Conservation (phyloP, 2,329 filamentous ascomycete species). For the Scytalidium sp. region DNA sequence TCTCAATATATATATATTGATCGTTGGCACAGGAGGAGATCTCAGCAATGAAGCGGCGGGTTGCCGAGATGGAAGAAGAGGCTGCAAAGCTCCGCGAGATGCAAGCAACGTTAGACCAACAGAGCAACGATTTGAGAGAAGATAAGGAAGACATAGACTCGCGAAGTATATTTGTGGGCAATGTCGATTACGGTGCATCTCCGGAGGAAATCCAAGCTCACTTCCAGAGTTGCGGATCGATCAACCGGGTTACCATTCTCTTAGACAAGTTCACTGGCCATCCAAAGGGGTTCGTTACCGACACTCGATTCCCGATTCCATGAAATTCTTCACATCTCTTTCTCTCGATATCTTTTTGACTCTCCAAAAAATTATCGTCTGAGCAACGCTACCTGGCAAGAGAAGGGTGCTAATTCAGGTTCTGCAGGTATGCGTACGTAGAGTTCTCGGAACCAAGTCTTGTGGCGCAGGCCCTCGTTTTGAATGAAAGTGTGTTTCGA, state of each 20-base stretch:
- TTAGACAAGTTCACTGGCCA: conserved; percentile 98
- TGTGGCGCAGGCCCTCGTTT: conserved; percentile 86
- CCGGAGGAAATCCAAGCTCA: conserved; percentile 98
- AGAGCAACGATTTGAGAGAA: conserved; percentile 78
- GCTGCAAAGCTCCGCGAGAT: conserved; percentile 83
- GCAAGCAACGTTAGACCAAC: conserved; percentile 82
- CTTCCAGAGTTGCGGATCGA: conserved; percentile 94
- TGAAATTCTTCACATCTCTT: conserved; percentile 3
- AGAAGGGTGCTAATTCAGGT: conserved; percentile 42
- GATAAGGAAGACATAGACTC: conserved; percentile 95
- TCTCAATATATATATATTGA: not conserved
- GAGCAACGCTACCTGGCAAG: conserved; percentile 55
- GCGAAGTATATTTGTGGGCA: conserved; percentile 96
- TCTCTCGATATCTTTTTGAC: not conserved
- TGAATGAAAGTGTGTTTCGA: conserved; percentile 96
- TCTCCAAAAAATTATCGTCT: conserved; percentile 20
- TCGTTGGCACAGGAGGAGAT: conserved; percentile 64
- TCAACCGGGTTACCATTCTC: conserved; percentile 96
- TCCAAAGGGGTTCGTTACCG: conserved; percentile 83
- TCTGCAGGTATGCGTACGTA: conserved; percentile 88
- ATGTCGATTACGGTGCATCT: conserved; percentile 95
- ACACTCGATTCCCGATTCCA: conserved; percentile 19
- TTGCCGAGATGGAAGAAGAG: conserved; percentile 89
- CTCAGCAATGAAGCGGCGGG: conserved; percentile 79
- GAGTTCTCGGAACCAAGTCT: conserved; percentile 94